Conservation (phyloP, 2,329 filamentous ascomycete genomes). For the Didymella pinodella region DNA sequence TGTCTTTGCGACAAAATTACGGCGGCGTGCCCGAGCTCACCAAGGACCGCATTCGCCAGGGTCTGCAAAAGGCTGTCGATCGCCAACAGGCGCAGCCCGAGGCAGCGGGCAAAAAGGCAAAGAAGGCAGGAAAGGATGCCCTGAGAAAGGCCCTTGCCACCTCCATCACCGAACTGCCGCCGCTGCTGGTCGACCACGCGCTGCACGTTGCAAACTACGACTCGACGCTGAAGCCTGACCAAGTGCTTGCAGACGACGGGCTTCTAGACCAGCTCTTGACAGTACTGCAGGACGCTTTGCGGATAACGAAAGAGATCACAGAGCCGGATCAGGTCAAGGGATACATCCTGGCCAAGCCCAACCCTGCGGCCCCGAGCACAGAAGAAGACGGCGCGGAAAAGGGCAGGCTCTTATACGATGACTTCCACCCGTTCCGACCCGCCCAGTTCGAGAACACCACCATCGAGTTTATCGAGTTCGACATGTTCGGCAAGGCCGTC, state of each 20-base stretch:
- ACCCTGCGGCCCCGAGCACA: constrained; percentile 45
- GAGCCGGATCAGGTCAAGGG: constrained; percentile 72
- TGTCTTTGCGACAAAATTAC: constrained; percentile 86
- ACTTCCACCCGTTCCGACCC: constrained; percentile 93
- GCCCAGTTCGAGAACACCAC: constrained; percentile 76
- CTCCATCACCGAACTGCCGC: constrained; percentile 87
- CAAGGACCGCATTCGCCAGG: constrained; percentile 72
- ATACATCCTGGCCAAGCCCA: constrained; percentile 82
- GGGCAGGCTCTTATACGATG: constrained; percentile 76
- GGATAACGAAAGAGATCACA: constrained; percentile 73
- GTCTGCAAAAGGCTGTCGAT: constrained; percentile 71
- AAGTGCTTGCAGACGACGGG: constrained; percentile 72
- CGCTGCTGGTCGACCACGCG: constrained; percentile 85
- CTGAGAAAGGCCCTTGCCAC: constrained; percentile 81
- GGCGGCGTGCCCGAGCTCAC: constrained; percentile 77
- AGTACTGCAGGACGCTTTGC: constrained; percentile 74
- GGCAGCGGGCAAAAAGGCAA: constrained; percentile 69
- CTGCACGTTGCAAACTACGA: constrained; percentile 76
- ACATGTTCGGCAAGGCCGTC: constrained; percentile 89
- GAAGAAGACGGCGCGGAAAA: constrained; percentile 55
- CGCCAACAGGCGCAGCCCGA: constrained; percentile 62
- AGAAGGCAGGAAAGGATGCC: constrained; percentile 76
- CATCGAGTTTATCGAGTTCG: constrained; percentile 75
- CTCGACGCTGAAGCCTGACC: constrained; percentile 68
- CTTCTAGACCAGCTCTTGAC: constrained; percentile 72